phyloP scores from a whole-genome alignment of 2,329 filamentous ascomycete genomes.

The Pochonia chlamydosporia region DNA sequence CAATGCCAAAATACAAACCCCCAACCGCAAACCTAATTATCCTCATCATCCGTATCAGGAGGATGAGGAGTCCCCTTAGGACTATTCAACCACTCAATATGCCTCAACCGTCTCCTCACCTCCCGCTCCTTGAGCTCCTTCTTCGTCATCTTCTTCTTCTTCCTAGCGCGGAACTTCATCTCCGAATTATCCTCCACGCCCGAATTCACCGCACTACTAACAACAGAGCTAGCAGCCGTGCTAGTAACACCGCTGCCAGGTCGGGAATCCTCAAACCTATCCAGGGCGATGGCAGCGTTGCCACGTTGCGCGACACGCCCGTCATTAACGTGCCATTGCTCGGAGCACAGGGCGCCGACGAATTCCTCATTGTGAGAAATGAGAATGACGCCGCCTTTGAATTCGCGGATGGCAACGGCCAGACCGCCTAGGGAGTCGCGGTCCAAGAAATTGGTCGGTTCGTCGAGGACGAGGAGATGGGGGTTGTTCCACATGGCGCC shows the following conservation, averaged over 20 bases:
- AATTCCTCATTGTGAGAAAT: constrained; percentile 99
- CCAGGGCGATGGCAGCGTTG: constrained; percentile 63
- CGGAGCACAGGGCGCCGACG: constrained; percentile 87
- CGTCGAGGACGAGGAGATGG: constrained; percentile 92
- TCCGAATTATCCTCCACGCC: constrained; percentile 67
- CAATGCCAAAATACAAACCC: not conserved
- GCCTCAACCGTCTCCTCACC: constrained; percentile 76
- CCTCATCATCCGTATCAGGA: constrained; percentile 72
- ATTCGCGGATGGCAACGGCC: constrained; percentile 95
- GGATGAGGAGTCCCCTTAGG: constrained; percentile 80
- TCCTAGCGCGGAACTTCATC: constrained; percentile 82
- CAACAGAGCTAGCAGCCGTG: constrained; percentile 52
- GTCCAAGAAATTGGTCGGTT: constrained; percentile 98
- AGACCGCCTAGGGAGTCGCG: constrained; percentile 94
- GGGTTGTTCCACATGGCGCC: constrained; percentile 99
- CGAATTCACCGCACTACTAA: constrained; percentile 50
- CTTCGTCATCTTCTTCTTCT: constrained; percentile 99
- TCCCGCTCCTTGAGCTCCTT: constrained; percentile 93
- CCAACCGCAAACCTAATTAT: not conserved
- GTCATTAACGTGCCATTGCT: constrained; percentile 92
- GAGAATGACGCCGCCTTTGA: constrained; percentile 97
- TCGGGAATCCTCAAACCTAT: constrained; percentile 81
- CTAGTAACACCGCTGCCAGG: constrained; percentile 53
- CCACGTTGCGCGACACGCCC: constrained; percentile 84
- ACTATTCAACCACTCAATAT: constrained; percentile 79